Evolutionary conservation across 129 eudicot species (phyloP).

Genomic region (Chrysanthemum makinoi): DNA sequence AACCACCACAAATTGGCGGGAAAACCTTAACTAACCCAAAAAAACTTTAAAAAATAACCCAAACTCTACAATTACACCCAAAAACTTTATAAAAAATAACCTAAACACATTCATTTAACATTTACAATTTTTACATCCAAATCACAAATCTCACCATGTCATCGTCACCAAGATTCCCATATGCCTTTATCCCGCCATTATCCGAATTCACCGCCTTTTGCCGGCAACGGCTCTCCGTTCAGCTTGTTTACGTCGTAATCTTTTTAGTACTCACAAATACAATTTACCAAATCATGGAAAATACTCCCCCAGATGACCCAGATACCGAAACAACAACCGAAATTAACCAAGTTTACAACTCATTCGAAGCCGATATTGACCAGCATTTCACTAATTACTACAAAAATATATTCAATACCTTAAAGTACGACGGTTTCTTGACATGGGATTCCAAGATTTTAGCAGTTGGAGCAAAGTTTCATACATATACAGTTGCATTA

Average conservation of each 20-base stretch:
- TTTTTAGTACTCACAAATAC: constrained; percentile 13
- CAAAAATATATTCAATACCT: constrained; percentile 43
- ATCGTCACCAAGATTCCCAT: background rate
- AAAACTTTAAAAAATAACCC: background rate
- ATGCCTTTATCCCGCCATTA: background rate
- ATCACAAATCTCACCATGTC: constrained; percentile 8
- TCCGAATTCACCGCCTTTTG: background rate
- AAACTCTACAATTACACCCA: background rate
- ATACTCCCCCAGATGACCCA: too few species aligned
- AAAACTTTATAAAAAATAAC: background rate
- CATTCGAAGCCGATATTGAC: constrained; percentile 11
- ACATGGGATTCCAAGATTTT: constrained; percentile 41
- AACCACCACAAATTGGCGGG: background rate
- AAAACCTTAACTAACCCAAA: background rate
- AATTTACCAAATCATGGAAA: too few species aligned
- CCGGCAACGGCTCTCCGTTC: constrained; percentile 34
- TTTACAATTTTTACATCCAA: background rate
- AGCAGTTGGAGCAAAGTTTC: constrained; percentile 34
- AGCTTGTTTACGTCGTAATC: constrained; percentile 41
- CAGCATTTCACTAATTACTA: constrained; percentile 31
- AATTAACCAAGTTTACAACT: background rate
- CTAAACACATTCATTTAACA: background rate
- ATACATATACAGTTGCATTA: constrained; percentile 33
- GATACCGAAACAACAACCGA: too few species aligned
- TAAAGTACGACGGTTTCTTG: constrained; percentile 44